Base-by-base conservation (phyloP, 495 filamentous ascomycete genomes). In the Penicillium egyptiacum region DNA sequence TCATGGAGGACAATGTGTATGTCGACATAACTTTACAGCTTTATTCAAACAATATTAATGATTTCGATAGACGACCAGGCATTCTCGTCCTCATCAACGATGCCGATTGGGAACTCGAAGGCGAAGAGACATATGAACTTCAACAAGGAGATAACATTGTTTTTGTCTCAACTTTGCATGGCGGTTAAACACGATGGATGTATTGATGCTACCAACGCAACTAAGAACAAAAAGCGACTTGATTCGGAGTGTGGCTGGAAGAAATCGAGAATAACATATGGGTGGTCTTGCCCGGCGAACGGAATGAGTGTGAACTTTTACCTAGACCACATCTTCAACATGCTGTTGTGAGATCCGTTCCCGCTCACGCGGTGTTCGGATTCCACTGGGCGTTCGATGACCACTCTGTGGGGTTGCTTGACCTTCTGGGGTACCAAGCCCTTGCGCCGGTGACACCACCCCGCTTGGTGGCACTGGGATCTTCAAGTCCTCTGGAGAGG, bases 81-180 rank as follows among this genome's bases (percentile, higher is more conserved):
- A 96, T 98, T 64, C 83, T 99, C 46, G 95, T 97, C 16, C 77
- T 99, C 55, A 92, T 99, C 71, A 99, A 99, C 69, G 93, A 99
- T 62, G 88, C 89, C 41, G 94, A 99, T 68, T 99, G 94, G 94
- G 92, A 97, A 74, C 83, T 99, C 14, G 95, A 98, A 73, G 94
- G 92, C 8, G 92, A 97, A 72, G 91, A 92, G 60, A 81, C 79
- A 54, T 98, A 96, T 70, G 86, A 91, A 66, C 77, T 98, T 53
- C 85, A 92, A 71, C 67, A 77, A 22, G 80, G 84, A 23, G 94
- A 99, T 73, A 92, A 89, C 64, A 88, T 99, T 66, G 77, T 97
- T 49, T 99, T 99, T 71, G 92, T 99, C 49, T 96, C 91, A 51
- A 99, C 94, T n/a, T 79, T 99, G 30, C 94, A 99, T 71, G 94